Base-by-base conservation (phyloP, 345 rosid genomes). In the Pistacia vera region DNA sequence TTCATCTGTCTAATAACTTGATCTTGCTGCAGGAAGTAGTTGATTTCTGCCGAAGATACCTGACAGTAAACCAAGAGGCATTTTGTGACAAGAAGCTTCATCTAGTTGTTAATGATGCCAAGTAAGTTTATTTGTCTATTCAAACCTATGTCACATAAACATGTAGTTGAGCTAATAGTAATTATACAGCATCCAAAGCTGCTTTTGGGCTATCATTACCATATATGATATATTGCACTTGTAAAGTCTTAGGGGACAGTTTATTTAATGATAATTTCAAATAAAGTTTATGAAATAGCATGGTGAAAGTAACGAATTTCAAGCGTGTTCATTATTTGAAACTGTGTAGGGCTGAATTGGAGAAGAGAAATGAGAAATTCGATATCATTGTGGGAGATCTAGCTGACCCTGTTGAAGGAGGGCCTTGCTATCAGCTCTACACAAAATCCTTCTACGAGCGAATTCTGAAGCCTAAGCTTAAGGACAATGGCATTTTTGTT, bases 351-450 rank as follows among this genome's bases (percentile, higher is more conserved):
- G 97, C 87, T 79, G 98, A 95, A 72, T 78, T 95, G 70, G 88
- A 86, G 89, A 86, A 77, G 56, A 91, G 94, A 70, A 89, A 81
- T 71, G 96, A 88, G 68, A 89, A 86, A 82, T 95, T 84, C 78
- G 99, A 95, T 71, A 79, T 95, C 44, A 95, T 95, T 78, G 89
- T 93, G n/a, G 99, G 99, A 77, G 99, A 95, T 79, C 81, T 95
- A 51, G 98, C 99, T 2, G 99, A 95, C 70, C 99, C 99, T 36
- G 97, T 95, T 48, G 98, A 93, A 86, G 98, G 98, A 60, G 98
- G 99, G 18, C 98, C 99, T 28, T 95, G 99, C 84, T 95, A 93
- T 86, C 93, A 95, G 73, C 99, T 95, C 72, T 95, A 95, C 84
- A 95, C 99, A 38, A 93, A 95, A 83, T 85, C 97, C 38, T 95